Evolutionary conservation across 306 rosid genomes (phyloP).

Genomic region (Ochetophila trinervis): DNA sequence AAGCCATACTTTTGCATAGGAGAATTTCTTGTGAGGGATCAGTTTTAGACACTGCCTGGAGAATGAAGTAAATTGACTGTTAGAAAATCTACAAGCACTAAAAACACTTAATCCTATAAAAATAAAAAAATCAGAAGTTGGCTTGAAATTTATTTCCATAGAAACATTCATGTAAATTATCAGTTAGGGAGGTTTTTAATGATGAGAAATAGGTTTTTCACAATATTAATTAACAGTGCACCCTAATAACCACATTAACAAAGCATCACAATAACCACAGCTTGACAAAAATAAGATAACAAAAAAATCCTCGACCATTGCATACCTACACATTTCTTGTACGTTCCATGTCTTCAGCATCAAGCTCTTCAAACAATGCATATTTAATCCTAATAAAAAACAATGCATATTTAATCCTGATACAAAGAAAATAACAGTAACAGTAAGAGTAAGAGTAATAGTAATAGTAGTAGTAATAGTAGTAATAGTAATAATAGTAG

Average conservation of each 20-base stretch:
- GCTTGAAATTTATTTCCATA: too few species aligned
- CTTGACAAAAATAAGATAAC: background rate
- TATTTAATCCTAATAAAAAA: conserved; percentile 95
- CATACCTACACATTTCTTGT: conserved; percentile 83
- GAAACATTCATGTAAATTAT: too few species aligned
- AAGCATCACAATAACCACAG: background rate
- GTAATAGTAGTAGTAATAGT: too few species aligned
- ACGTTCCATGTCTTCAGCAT: conserved; percentile 67
- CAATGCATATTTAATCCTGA: too few species aligned
- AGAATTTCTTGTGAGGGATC: conserved; percentile 81
- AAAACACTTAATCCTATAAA: conserved; percentile 3
- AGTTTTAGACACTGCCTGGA: conserved; percentile 76
- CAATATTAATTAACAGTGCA: background rate
- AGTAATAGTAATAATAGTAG: too few species aligned
- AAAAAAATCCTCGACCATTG: too few species aligned
- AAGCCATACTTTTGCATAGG: conserved; percentile 92
- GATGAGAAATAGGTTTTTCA: background rate
- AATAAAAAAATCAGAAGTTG: too few species aligned
- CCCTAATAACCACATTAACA: too few species aligned
- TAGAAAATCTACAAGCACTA: conserved; percentile 20
- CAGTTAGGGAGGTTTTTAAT: too few species aligned
- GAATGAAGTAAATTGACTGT: too few species aligned
- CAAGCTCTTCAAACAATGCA: conserved; percentile 89
- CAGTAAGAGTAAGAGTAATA: too few species aligned
- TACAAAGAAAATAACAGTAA: too few species aligned